Base-by-base conservation (phyloP, 805 yeast genomes). In the Hanseniaspora hatyaiensis region DNA sequence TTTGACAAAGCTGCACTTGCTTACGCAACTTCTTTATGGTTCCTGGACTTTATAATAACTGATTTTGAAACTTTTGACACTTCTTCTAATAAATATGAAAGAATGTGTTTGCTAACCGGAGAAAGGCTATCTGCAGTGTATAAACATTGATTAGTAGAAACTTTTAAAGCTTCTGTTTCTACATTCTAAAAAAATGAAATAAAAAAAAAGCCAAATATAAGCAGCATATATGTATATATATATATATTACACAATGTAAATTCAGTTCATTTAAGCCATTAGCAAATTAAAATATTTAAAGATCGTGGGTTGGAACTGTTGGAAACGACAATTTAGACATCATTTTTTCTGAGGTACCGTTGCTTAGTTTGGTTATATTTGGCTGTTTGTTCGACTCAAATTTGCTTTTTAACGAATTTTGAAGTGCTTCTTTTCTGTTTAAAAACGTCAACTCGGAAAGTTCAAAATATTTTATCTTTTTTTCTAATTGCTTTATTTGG, bases 11-110 rank as follows among this genome's bases (percentile, higher is more conserved):
- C 40, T 26, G 40, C 40, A 16, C 13, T 37, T 18, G 47, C 42
- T 13, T 45, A 45, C 37, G 49, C 49, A 6, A 36, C 49, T 3
- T 37, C 40, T 1, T n/a, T 45, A 18, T 45, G 49, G 49, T 19
- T 45, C 13, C 16, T 45, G n/a, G 49, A 45, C 19, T 45, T 29
- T 16, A 31, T 45, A 6, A 13, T 45, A 8, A 30, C 34, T 1
- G 49, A 45, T 28, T 30, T 45, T 23, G 31, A 37, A n/a, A 4
- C 16, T 18, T 9, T 37, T 24, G 40, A 37, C 26, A 26, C 20
- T 1, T 24, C 8, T 16, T 28, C 24, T 37, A 24, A 23, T 9
- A 37, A 26, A 18, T 37, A 16, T 12, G 40, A 37, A 12, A 37
- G 40, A 37, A 37, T 37, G 40, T 37, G 40, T 16, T 9, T 26